These are phyloP conservation scores for Nemania diffusa DNA, from an alignment of 2,329 filamentous ascomycete species.

Conservation along the genomic window DNA sequence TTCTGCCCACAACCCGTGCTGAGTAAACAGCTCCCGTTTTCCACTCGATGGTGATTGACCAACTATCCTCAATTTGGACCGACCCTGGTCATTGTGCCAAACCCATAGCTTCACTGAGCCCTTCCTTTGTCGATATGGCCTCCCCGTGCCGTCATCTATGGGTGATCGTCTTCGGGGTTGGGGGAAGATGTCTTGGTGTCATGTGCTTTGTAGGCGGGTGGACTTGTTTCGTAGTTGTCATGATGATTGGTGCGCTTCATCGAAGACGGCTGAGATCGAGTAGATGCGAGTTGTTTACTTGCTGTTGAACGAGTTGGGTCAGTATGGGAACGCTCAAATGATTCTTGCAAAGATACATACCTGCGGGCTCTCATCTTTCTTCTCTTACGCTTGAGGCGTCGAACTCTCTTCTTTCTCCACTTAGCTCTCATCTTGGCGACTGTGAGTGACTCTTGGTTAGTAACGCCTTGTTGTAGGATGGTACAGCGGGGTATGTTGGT, in stretches of 20 bases:
- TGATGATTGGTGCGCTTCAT: slow-evolving; percentile 47
- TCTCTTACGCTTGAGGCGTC: slow-evolving; percentile 99
- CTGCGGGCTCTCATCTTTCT: slow-evolving; percentile 99
- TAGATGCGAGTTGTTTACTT: slow-evolving; percentile 57
- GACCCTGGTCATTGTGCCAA: slow-evolving; percentile 49
- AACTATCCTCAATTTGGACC: slow-evolving; percentile 45
- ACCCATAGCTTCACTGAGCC: slow-evolving; percentile 44
- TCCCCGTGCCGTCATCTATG: slow-evolving; percentile 13
- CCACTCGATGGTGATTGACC: slow-evolving; percentile 49
- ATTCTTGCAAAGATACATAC: slow-evolving; percentile 67
- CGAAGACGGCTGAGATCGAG: slow-evolving; percentile 54
- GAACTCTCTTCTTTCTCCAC: slow-evolving; percentile 99
- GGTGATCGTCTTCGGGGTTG: slow-evolving; percentile 18
- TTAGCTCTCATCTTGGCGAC: slow-evolving; percentile 83
- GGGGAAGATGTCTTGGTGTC: slow-evolving; percentile 23
- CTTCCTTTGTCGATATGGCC: slow-evolving; percentile 22
- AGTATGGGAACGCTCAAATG: not conserved
- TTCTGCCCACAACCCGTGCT: slow-evolving; percentile 35
- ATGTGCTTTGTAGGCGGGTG: slow-evolving; percentile 49
- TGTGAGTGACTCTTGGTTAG: slow-evolving; percentile 38
- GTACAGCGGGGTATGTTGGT: not conserved
- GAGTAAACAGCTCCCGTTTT: slow-evolving; percentile 44
- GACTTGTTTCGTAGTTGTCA: slow-evolving; percentile 50
- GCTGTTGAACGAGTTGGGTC: slow-evolving; percentile 42
- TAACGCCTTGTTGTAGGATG: slow-evolving; percentile 5